Percentiles rank a stretch among this genome's conserved stretches.
Evolutionary conservation across 352 stramenopile genomes (phyloP).

Genomic region (Globisporangium uncinulatum): DNA sequence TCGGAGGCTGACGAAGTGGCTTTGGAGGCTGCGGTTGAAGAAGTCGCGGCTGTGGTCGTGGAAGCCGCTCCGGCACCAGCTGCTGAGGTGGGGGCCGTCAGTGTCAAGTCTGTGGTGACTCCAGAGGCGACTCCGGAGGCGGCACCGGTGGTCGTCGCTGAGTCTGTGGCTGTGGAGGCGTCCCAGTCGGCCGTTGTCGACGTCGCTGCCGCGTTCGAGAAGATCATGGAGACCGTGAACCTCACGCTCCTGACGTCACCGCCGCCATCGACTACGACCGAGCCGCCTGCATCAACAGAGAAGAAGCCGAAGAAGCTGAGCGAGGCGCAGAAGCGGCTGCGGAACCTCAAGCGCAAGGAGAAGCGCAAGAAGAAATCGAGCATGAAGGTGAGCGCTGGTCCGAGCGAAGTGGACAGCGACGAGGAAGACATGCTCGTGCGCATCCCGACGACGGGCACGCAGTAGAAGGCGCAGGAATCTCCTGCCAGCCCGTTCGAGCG

Average conservation of each 20-base stretch:
- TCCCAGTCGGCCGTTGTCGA: not conserved
- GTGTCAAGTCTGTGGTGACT: not conserved
- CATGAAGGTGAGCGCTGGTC: slow-evolving; percentile 36
- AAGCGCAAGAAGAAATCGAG: slow-evolving; percentile 68
- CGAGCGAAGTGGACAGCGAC: slow-evolving; percentile 18
- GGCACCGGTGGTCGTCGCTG: not conserved
- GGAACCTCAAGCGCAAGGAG: slow-evolving; percentile 69
- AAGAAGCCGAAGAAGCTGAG: slow-evolving; percentile 31
- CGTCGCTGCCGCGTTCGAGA: slow-evolving; percentile 9
- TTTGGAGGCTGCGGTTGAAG: slow-evolving; percentile 1
- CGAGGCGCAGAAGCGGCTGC: slow-evolving; percentile 55
- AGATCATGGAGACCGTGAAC: slow-evolving; percentile 17
- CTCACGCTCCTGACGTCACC: slow-evolving; percentile 5
- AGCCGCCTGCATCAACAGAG: slow-evolving; percentile 1
- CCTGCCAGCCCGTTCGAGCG: not conserved
- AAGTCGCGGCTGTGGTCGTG: not conserved
- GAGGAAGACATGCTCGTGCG: slow-evolving; percentile 19
- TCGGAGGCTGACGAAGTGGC: not conserved
- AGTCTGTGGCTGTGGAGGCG: not conserved
- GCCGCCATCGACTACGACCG: not conserved
- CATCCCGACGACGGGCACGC: slow-evolving; percentile 7
- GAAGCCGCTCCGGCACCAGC: not conserved
- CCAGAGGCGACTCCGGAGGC: not conserved
- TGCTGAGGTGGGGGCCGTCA: not conserved
- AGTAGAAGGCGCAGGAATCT: slow-evolving; percentile 5